phyloP scores from a whole-genome alignment of 2,329 filamentous ascomycete species.

The Pseudomassariella vexata region DNA sequence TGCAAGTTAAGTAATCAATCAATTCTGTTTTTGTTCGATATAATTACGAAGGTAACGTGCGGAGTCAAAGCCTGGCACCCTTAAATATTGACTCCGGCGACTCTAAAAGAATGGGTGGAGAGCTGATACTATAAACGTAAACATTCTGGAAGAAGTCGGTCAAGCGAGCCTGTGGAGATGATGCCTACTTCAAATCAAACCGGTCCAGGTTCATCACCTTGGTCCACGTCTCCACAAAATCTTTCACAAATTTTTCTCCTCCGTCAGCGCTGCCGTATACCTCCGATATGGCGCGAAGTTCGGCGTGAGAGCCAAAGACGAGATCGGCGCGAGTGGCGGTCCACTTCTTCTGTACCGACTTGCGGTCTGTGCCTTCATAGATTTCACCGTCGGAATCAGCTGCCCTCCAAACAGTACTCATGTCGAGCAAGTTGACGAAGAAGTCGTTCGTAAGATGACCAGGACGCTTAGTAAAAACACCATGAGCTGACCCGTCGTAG shows the following conservation, averaged over 20 bases:
- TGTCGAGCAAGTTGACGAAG: slow-evolving; percentile 74
- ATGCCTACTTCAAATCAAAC: slow-evolving; percentile 47
- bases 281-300: slow-evolving; percentile 66
- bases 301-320: slow-evolving; percentile 67
- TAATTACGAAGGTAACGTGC: too few relatives aligned
- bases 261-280: slow-evolving; percentile 59
- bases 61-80: too few relatives aligned
- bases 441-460: slow-evolving; percentile 74
- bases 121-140: too few relatives aligned
- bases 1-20: too few relatives aligned
- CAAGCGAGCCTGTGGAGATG: too few relatives aligned
- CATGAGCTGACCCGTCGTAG: slow-evolving; percentile 61
- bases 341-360: slow-evolving; percentile 62
- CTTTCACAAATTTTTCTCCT: slow-evolving; percentile 59
- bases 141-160: too few relatives aligned
- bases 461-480: slow-evolving; percentile 62
- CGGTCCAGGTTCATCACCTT: slow-evolving; percentile 73
- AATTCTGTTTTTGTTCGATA: too few relatives aligned
- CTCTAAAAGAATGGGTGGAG: too few relatives aligned
- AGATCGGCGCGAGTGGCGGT: slow-evolving; percentile 63
- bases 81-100: too few relatives aligned
- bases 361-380: slow-evolving; percentile 61
- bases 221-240: slow-evolving; percentile 66
- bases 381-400: slow-evolving; percentile 43
- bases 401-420: slow-evolving; percentile 58